Percentiles rank a stretch among this genome's conserved stretches.
phyloP scores from a whole-genome alignment of 768 basidiomycete species.

The Amanita thiersii region DNA sequence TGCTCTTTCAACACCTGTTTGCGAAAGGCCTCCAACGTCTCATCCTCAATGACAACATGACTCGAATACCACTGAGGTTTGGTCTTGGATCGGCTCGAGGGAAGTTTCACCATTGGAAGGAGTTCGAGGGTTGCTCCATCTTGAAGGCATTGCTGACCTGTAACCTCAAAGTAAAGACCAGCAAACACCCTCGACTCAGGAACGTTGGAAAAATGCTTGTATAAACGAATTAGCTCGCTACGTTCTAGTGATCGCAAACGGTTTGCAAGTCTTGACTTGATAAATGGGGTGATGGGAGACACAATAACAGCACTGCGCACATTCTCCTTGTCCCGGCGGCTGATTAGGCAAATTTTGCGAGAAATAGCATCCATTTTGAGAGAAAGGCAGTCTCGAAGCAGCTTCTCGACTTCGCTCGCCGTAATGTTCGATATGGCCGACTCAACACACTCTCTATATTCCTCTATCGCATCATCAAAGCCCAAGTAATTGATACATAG shows the following conservation, averaged over 20 bases:
- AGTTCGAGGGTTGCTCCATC: constrained; percentile 2
- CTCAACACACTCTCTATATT: constrained; percentile 6
- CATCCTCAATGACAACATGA: constrained; percentile 2
- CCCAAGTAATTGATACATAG: constrained; percentile 12
- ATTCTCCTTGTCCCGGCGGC: constrained; percentile 11
- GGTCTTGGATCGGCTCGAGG: neutral
- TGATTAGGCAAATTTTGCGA: constrained; percentile 14
- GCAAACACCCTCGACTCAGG: constrained; percentile 11
- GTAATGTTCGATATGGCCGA: constrained; percentile 3
- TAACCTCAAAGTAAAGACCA: constrained; percentile 13
- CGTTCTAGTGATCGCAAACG: constrained; percentile 12
- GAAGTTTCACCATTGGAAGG: constrained; percentile 3
- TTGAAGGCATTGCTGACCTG: constrained; percentile 10
- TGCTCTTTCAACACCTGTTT: constrained; percentile 2
- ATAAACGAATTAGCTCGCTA: constrained; percentile 12
- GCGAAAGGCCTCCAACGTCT: constrained; percentile 5
- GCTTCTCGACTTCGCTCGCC: constrained; percentile 3
- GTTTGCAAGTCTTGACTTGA: constrained; percentile 11
- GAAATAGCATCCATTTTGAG: constrained; percentile 14
- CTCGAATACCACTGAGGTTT: constrained; percentile 11
- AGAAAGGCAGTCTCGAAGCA: constrained; percentile 6
- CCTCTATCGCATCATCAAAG: neutral
- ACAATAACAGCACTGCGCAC: constrained; percentile 10
- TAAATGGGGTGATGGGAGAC: constrained; percentile 10
- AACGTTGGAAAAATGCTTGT: constrained; percentile 10